phyloP scores from a whole-genome alignment of 202 grass and related monocot species.

The Brachypodium distachyon region DNA sequence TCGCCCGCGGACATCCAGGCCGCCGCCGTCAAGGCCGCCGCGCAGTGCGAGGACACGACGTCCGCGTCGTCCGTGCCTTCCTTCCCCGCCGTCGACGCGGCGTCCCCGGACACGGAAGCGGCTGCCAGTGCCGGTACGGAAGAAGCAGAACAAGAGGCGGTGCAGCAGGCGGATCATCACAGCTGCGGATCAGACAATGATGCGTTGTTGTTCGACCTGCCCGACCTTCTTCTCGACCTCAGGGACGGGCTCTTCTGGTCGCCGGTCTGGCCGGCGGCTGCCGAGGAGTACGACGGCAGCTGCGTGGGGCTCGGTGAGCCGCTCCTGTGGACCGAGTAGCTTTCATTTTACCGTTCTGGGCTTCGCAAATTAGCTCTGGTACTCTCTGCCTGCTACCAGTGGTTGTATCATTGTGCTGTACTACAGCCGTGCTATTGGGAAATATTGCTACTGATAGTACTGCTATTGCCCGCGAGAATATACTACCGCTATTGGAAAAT shows the following conservation, averaged over 20 bases:
- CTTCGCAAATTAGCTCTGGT: background rate
- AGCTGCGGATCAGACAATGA: slow-evolving; percentile 7
- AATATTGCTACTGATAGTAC: background rate
- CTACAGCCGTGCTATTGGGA: too few species aligned
- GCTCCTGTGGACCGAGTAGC: slow-evolving; percentile 53
- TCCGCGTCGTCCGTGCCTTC: background rate
- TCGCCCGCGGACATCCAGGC: slow-evolving; percentile 82
- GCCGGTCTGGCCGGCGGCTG: slow-evolving; percentile 16
- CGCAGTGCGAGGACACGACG: background rate
- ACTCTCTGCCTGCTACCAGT: too few species aligned
- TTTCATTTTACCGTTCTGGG: background rate
- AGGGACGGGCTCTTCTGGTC: slow-evolving; percentile 56
- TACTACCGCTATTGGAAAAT: background rate
- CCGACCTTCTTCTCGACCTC: slow-evolving; percentile 69
- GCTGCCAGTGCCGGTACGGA: background rate
- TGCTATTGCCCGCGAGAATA: too few species aligned
- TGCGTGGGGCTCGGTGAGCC: slow-evolving; percentile 36
- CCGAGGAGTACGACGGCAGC: slow-evolving; percentile 37
- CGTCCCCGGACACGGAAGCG: background rate
- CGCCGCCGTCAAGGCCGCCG: slow-evolving; percentile 54
- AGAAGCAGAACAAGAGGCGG: too few species aligned
- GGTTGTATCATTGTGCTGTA: too few species aligned
- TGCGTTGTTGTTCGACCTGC: slow-evolving; percentile 79
- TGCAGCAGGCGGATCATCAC: background rate
- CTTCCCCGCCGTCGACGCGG: background rate